Evolutionary conservation across 805 yeast species (phyloP).

Genomic region (Hanseniaspora singularis): DNA sequence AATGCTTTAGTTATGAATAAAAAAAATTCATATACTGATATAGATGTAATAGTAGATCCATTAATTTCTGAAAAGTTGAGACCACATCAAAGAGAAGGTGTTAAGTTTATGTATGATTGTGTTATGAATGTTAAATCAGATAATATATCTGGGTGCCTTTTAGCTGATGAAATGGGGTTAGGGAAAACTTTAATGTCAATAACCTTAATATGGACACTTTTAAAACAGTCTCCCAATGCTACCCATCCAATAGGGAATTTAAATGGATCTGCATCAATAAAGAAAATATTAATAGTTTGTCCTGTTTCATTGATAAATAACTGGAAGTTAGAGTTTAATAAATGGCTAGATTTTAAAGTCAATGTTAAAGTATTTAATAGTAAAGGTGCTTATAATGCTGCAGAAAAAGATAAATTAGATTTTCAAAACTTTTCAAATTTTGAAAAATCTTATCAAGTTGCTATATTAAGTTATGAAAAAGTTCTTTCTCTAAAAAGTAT

Average conservation of each 20-base stretch:
- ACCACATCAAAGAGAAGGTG: conserved; percentile 80
- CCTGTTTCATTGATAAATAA: conserved; percentile 82
- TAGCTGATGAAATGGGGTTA: conserved; percentile 97
- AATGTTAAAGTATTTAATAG: conserved; percentile 53
- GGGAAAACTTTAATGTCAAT: conserved; percentile 86
- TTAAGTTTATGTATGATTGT: conserved; percentile 68
- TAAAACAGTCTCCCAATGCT: conserved; percentile 49
- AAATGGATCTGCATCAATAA: conserved; percentile 29
- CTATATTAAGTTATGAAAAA: conserved; percentile 82
- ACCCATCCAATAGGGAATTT: conserved; percentile 27
- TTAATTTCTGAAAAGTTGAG: conserved; percentile 43
- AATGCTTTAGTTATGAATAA: conserved; percentile 36
- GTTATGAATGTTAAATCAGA: conserved; percentile 53
- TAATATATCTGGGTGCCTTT: conserved; percentile 49
- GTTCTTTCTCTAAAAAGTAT: conserved; percentile 32
- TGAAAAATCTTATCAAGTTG: conserved; percentile 59
- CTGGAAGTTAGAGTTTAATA: conserved; percentile 79
- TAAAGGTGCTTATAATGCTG: conserved; percentile 26
- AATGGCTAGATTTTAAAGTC: conserved; percentile 70
- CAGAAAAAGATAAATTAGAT: conserved; percentile 44
- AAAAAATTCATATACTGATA: conserved; percentile 22
- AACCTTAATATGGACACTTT: conserved; percentile 67
- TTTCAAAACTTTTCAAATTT: conserved; percentile 52
- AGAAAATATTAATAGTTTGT: conserved; percentile 67
- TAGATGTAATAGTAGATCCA: conserved; percentile 52